Evolutionary conservation across 148 eudicot genomes (phyloP).

Genomic region (Fagopyrum tataricum): DNA sequence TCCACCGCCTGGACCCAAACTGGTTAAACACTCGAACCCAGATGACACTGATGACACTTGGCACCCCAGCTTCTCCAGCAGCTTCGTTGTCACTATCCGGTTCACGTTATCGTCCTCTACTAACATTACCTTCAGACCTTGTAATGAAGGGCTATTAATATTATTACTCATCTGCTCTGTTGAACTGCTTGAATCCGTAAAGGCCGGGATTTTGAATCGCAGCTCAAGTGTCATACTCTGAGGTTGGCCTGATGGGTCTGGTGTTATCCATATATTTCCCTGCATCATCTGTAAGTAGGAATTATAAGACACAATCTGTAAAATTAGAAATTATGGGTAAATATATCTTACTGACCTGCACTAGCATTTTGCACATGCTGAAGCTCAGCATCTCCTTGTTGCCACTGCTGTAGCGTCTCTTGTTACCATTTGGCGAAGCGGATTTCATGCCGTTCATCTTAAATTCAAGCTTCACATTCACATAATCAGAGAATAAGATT

Average conservation of each 20-base stretch:
- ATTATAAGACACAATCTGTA: too few relatives aligned
- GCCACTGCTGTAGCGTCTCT: slow-evolving; percentile 25
- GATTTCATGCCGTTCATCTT: slow-evolving; percentile 29
- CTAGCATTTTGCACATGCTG: slow-evolving; percentile 68
- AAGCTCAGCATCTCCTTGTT: slow-evolving; percentile 75
- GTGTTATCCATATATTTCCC: slow-evolving; percentile 68
- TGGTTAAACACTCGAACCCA: slow-evolving; percentile 52
- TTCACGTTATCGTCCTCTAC: slow-evolving; percentile 63
- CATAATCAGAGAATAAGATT: slow-evolving; percentile 40
- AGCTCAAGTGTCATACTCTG: slow-evolving; percentile 56
- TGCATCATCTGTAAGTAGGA: slow-evolving; percentile 54
- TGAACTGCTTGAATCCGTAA: not conserved
- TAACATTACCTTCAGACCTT: slow-evolving; percentile 40
- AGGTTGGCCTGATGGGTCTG: slow-evolving; percentile 33
- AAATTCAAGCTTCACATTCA: slow-evolving; percentile 54
- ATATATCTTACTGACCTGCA: slow-evolving; percentile 44
- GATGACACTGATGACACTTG: slow-evolving; percentile 50
- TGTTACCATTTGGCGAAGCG: slow-evolving; percentile 6
- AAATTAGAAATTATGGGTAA: not conserved
- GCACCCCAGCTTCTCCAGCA: slow-evolving; percentile 67
- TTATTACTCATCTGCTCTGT: not conserved
- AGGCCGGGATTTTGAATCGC: slow-evolving; percentile 11
- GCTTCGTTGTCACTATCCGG: slow-evolving; percentile 57
- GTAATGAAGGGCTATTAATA: slow-evolving; percentile 21
- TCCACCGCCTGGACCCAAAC: slow-evolving; percentile 29